Evolutionary conservation across 1,139 yeast species (phyloP), one percentile per base, ranked within the genome.

Genomic region (Pichia sp.): DNA sequence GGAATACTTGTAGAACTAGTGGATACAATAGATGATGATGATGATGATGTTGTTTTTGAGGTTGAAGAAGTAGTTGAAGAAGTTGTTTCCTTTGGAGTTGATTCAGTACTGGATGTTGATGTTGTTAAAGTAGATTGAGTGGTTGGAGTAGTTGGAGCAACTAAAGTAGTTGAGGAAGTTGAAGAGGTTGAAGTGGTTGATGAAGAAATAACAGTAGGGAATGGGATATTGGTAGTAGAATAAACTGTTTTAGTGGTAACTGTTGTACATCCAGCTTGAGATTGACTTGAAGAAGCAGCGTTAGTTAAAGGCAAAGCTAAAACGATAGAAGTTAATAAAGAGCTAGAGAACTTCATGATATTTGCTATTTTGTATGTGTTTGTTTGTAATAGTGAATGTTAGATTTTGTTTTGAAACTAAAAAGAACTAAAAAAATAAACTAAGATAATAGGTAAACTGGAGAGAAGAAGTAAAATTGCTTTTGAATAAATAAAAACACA

Each of bases 1-100:
- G 68, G 22, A 29, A 51, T 58, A 21, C 54, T 54, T 5, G 48
- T n/a, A 9, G 34, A 54, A 24, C 48, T 46, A 21, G 54, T 33
- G 14, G 52, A 31, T 22, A n/a, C 16, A 3, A 80, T 66, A 50
- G 78, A 48, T 19, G 53, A 53, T 9, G 52, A 46, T 43, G 48
- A 46, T 52, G 56, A 22, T 39, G 57, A 52, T 48, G 53, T 52
- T 43, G 48, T 45, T 29, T 55, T 22, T 26, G 59, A n/a, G 40
- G 51, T 19, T 30, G 37, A 14, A 8, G 33, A 6, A 3, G 48
- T 14, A 7, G 35, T 52, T 25, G 46, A 44, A 15, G 55, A 31
- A 18, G 51, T 27, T 26, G 59, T 19, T 50, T 56, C 31, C 10
- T 61, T 14, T 9, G 53, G 28, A 5, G 60, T 20, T 1, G 59